Base-by-base conservation (phyloP, 768 basidiomycete species). In the Kwoniella europaea region DNA sequence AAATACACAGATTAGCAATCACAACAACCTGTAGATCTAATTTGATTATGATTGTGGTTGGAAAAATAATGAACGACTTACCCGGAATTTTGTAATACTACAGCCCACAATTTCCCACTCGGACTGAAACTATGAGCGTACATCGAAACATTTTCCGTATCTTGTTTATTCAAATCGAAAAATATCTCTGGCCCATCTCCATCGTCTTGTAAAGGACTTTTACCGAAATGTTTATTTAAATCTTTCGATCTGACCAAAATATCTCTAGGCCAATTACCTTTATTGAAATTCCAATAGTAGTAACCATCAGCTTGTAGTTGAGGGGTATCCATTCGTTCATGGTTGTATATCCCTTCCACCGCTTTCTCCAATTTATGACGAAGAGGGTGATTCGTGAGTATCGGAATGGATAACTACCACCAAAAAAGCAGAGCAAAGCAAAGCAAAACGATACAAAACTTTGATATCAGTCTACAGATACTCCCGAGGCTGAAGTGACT, bases 251-350 rank as follows among this genome's bases (percentile, higher is more conserved):
- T 65, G 42, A 71, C 70, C 15, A 71, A 24, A 18, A 71, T 67
- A 57, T 71, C 70, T 29, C 70, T 53, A 18, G 65, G 42, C 41
- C 50, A 61, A 20, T 46, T 60, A n/a, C 70, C 70, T 41, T 52
- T 42, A 35, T 71, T 71, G 42, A 41, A 71, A 22, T 54, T 50
- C 70, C 70, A 71, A 29, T 71, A 71, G 35, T 71, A 67, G 42
- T 67, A 67, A 10, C 65, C 70, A 50, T 71, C 70, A 7, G 57
- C 58, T 50, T 67, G 59, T 1, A 66, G 42, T 18, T 54, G 43
- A 4, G 70, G 70, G 6, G 46, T 50, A 16, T 53, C 50, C 46
- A 65, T 71, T 10, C 59, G 58, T 44, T 61, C 58, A 42, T 71
- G 59, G n/a, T 65, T 43, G 46, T 67, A 67, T 5, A 29, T 54